Evolutionary conservation across 2,329 filamentous ascomycete species (phyloP).

Genomic region (Botrytis fabae): DNA sequence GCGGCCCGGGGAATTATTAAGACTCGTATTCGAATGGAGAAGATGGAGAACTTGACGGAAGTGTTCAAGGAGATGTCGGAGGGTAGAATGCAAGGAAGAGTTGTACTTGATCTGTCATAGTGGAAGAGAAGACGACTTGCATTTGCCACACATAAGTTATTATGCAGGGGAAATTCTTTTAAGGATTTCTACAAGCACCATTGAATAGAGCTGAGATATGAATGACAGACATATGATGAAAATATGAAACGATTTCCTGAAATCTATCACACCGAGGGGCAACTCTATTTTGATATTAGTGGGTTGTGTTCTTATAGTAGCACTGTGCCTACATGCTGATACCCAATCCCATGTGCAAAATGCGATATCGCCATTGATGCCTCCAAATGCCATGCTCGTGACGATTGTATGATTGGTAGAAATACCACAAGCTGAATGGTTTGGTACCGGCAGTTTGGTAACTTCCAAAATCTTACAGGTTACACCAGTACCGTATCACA

Average conservation of each 20-base stretch:
- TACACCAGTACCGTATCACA: conserved; percentile 9
- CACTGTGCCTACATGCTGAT: neutral
- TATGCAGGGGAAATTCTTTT: neutral
- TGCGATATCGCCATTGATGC: neutral
- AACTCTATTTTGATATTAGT: conserved; percentile 5
- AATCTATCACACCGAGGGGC: conserved; percentile 8
- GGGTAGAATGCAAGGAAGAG: conserved; percentile 48
- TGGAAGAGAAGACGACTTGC: neutral
- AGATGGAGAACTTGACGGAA: conserved; percentile 49
- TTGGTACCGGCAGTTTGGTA: conserved; percentile 21
- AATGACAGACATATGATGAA: conserved; percentile 14
- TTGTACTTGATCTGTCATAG: conserved; percentile 48
- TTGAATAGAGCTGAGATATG: conserved; percentile 14
- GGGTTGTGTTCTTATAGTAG: conserved; percentile 1
- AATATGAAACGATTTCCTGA: conserved; percentile 10
- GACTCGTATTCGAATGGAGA: conserved; percentile 47
- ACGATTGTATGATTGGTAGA: neutral
- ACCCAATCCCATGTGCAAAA: conserved; percentile 13
- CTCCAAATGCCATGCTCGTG: neutral
- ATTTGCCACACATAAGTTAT: conserved; percentile 19
- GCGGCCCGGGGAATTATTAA: conserved; percentile 50
- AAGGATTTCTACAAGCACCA: conserved; percentile 3
- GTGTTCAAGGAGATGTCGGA: conserved; percentile 49
- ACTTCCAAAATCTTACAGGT: conserved; percentile 9
- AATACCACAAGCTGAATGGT: conserved; percentile 20